These are phyloP conservation scores for Xylaria multiplex DNA, from an alignment of 2,329 filamentous ascomycete species.

Conservation along the genomic window DNA sequence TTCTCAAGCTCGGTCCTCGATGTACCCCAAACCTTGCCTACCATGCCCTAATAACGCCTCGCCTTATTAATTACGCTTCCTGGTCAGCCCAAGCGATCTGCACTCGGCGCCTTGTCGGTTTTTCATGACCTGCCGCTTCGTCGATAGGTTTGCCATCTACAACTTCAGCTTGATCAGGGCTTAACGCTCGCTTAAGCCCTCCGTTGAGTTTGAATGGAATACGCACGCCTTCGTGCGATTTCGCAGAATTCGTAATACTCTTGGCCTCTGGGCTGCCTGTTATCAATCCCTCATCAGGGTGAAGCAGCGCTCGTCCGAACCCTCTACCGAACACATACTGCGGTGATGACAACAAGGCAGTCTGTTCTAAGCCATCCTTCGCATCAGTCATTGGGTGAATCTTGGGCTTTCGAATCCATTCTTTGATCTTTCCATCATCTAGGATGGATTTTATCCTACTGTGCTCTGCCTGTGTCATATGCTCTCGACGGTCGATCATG, in stretches of 20 bases:
- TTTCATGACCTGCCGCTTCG: slow-evolving; percentile 15
- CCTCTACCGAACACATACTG: slow-evolving; percentile 63
- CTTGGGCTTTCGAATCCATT: slow-evolving; percentile 66
- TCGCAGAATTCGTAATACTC: slow-evolving; percentile 16
- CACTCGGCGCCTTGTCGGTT: slow-evolving; percentile 35
- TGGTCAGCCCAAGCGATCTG: slow-evolving; percentile 31
- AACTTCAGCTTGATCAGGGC: slow-evolving; percentile 15
- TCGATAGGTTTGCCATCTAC: not conserved
- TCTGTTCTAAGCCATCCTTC: slow-evolving; percentile 57
- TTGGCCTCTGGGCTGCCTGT: slow-evolving; percentile 38
- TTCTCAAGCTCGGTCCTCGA: not conserved
- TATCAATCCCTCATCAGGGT: slow-evolving; percentile 61
- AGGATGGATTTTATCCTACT: slow-evolving; percentile 65
- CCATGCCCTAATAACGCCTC: slow-evolving; percentile 4
- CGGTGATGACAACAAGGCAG: slow-evolving; percentile 57
- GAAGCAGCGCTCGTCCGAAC: slow-evolving; percentile 54
- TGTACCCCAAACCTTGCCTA: not conserved
- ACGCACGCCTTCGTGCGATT: not conserved
- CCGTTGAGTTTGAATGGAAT: slow-evolving; percentile 28
- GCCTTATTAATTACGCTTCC: slow-evolving; percentile 21
- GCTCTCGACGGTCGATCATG: slow-evolving; percentile 76
- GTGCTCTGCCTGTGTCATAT: slow-evolving; percentile 77
- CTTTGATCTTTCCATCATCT: slow-evolving; percentile 66
- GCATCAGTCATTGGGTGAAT: slow-evolving; percentile 52
- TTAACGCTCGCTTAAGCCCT: slow-evolving; percentile 37